Percentiles rank a stretch among this genome's conserved stretches.
Evolutionary conservation across 148 eudicot species (phyloP).

Genomic region (Rhododendron henanense): DNA sequence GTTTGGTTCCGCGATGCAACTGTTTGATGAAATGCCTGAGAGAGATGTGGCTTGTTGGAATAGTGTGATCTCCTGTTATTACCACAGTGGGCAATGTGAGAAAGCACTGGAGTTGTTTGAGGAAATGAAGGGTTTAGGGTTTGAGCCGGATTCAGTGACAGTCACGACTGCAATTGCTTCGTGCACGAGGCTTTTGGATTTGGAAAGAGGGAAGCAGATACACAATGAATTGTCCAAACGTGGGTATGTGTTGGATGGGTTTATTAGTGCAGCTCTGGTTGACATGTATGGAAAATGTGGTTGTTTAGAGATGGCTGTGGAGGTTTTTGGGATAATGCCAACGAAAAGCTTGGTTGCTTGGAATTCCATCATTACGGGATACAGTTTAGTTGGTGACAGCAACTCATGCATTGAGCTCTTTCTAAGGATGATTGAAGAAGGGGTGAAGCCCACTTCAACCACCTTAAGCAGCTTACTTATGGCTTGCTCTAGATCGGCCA

Average conservation of each 20-base stretch:
- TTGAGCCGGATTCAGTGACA: conserved; percentile 28
- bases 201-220: conserved; percentile 5
- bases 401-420: conserved; percentile 25
- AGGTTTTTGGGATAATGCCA: conserved; percentile 23
- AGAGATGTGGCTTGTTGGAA: conserved; percentile 10
- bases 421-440: conserved; percentile 21
- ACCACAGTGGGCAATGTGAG: conserved; percentile 7
- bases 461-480: conserved; percentile 6
- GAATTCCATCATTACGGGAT: conserved; percentile 30
- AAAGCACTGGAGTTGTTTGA: conserved; percentile 6
- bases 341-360: conserved; percentile 28
- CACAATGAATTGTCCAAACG: background rate
- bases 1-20: background rate
- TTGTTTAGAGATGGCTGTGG: conserved; percentile 23
- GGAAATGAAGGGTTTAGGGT: background rate
- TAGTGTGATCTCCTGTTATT: conserved; percentile 3
- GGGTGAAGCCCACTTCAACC: background rate
- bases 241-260: conserved; percentile 21
- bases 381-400: conserved; percentile 27
- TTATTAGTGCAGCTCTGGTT: conserved; percentile 29
- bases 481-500: background rate
- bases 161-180: conserved; percentile 30
- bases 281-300: conserved; percentile 39
- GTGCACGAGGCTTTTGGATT: conserved; percentile 29
- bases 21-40: background rate